Evolutionary conservation across 176 grass and related monocot genomes (phyloP).

Genomic region (Musa beccarii): DNA sequence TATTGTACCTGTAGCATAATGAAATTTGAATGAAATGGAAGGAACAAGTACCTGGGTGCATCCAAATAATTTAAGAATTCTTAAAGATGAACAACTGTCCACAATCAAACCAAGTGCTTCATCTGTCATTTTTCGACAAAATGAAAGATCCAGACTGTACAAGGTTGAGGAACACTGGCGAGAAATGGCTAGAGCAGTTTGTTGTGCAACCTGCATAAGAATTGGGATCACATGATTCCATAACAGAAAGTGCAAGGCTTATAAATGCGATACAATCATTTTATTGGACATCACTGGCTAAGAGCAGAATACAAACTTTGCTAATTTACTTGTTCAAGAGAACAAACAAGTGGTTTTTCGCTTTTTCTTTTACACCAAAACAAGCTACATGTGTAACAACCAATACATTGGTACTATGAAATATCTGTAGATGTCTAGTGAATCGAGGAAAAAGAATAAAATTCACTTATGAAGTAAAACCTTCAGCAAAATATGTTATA

Average conservation of each 20-base stretch:
- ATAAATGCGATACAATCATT: not conserved
- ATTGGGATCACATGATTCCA: not conserved
- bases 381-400: not conserved
- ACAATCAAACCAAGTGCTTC: conserved; percentile 79
- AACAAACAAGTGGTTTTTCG: too few relatives aligned
- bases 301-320: too few relatives aligned
- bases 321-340: too few relatives aligned
- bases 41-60: conserved; percentile 67
- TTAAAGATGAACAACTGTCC: conserved; percentile 54
- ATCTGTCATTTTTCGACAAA: conserved; percentile 70
- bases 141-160: conserved; percentile 79
- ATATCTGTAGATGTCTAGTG: too few relatives aligned
- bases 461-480: too few relatives aligned
- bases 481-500: too few relatives aligned
- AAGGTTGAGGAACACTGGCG: conserved; percentile 39
- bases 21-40: not conserved
- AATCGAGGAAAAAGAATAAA: too few relatives aligned
- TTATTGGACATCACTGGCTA: too few relatives aligned
- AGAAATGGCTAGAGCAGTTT: conserved; percentile 71
- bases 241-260: not conserved
- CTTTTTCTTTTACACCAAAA: not conserved
- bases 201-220: conserved; percentile 54
- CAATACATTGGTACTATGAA: not conserved
- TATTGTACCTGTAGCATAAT: not conserved
- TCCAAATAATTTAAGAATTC: conserved; percentile 80